Evolutionary conservation across 352 stramenopile genomes (phyloP).

Genomic region (Plasmopara muralis): DNA sequence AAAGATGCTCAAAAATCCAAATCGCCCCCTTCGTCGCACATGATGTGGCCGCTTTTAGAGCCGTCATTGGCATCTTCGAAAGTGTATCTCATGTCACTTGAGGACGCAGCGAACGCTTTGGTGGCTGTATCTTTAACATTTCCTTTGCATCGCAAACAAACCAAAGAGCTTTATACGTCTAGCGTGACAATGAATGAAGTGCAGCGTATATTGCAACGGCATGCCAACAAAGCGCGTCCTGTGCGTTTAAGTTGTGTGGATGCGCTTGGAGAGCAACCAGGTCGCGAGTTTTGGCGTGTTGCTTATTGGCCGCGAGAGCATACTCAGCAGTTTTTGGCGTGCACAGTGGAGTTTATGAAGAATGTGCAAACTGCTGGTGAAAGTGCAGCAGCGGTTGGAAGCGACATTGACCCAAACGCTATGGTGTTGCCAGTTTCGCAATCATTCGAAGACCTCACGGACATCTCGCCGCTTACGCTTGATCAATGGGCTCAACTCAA

Average conservation of each 20-base stretch:
- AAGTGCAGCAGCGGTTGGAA: conserved; percentile 13
- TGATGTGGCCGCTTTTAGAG: conserved; percentile 41
- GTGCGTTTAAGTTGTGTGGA: conserved; percentile 40
- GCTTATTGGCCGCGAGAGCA: conserved; percentile 44
- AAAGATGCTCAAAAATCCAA: conserved; percentile 5
- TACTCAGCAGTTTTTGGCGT: conserved; percentile 44
- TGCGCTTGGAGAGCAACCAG: conserved; percentile 28
- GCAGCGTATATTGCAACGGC: conserved; percentile 29
- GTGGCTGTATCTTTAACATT: conserved; percentile 47
- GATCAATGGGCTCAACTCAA: conserved; percentile 47
- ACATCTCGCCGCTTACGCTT: conserved; percentile 39
- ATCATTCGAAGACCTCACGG: conserved; percentile 53
- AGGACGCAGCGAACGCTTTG: conserved; percentile 52
- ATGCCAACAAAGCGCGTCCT: conserved; percentile 28
- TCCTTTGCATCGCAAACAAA: conserved; percentile 39
- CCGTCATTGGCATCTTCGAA: conserved; percentile 31
- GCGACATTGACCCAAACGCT: conserved; percentile 13
- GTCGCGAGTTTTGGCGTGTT: conserved; percentile 49
- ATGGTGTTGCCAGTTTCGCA: conserved; percentile 35
- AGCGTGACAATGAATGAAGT: conserved; percentile 41
- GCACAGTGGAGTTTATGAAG: conserved; percentile 36
- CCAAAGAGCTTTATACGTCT: conserved; percentile 42
- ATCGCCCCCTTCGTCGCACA: conserved; percentile 12
- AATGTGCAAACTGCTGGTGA: conserved; percentile 18
- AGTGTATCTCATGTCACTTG: conserved; percentile 47